phyloP scores from a whole-genome alignment of 2,329 filamentous ascomycete species.

The Epichloe gansuensis region DNA sequence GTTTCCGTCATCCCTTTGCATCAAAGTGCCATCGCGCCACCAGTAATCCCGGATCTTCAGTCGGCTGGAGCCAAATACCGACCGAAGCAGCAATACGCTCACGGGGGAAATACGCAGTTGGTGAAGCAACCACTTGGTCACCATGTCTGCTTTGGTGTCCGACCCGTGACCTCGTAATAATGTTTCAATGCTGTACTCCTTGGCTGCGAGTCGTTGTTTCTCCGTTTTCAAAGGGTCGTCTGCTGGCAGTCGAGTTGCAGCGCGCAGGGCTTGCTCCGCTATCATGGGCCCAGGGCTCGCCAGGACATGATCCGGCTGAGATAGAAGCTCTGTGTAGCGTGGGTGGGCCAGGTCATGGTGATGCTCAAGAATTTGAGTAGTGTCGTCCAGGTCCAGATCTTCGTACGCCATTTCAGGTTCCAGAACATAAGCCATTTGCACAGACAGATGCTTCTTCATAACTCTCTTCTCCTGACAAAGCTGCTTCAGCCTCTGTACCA shows the following conservation, averaged over 20 bases:
- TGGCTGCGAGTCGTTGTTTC: constrained; percentile 28
- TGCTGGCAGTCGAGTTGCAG: constrained; percentile 24
- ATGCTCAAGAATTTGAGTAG: constrained; percentile 11
- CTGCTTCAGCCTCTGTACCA: constrained; percentile 22
- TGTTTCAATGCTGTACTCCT: constrained; percentile 34
- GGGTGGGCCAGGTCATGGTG: constrained; percentile 23
- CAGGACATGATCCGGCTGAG: constrained; percentile 34
- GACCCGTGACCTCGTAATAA: constrained; percentile 24
- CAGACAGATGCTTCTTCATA: constrained; percentile 29
- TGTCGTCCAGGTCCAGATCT: constrained; percentile 28
- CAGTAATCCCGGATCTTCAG: constrained; percentile 23
- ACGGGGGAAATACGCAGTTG: constrained; percentile 33
- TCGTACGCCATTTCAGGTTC: constrained; percentile 24
- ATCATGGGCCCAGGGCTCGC: constrained; percentile 24
- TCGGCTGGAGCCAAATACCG: constrained; percentile 15
- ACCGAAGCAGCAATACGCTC: constrained; percentile 30
- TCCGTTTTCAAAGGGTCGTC: constrained; percentile 20
- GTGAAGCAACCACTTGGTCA: constrained; percentile 40
- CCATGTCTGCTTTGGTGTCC: constrained; percentile 30
- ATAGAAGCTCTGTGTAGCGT: constrained; percentile 32
- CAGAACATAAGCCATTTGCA: constrained; percentile 26
- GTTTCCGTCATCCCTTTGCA: constrained; percentile 7
- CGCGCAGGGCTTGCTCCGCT: constrained; percentile 26
- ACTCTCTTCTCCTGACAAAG: constrained; percentile 28
- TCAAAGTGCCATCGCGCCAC: constrained; percentile 19